phyloP scores from a whole-genome alignment of 805 yeast species.

The Teunomyces pallodes region DNA sequence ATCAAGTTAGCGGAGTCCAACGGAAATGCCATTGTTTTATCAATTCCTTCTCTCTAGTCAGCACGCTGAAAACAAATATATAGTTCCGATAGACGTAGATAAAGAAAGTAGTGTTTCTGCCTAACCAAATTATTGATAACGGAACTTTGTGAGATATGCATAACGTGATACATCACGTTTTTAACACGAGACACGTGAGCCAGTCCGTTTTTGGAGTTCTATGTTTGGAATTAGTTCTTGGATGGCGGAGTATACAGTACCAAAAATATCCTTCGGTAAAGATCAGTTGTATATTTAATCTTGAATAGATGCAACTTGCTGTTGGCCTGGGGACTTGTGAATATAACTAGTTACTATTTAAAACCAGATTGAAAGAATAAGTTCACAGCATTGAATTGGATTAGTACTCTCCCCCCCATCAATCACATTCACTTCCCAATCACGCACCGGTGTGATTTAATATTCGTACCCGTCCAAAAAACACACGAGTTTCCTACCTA shows the following conservation, averaged over 20 bases:
- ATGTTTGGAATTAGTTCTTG: background rate
- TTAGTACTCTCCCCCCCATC: background rate
- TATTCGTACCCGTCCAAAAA: background rate
- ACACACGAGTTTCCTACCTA: background rate
- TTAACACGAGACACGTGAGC: background rate
- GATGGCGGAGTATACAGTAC: conserved; percentile 4
- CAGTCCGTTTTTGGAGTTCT: background rate
- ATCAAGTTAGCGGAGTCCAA: conserved; percentile 29
- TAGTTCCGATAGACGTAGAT: too few species aligned
- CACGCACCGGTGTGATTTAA: background rate
- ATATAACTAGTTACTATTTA: background rate
- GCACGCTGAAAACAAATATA: background rate
- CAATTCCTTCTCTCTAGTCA: background rate
- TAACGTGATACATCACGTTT: conserved; percentile 1
- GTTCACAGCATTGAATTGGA: background rate
- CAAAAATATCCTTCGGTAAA: background rate
- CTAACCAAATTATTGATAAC: background rate
- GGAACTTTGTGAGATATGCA: background rate
- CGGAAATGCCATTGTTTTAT: conserved; percentile 34
- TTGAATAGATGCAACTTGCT: background rate
- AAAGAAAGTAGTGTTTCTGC: too few species aligned
- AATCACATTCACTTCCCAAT: background rate
- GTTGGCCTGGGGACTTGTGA: background rate
- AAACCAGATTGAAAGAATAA: background rate
- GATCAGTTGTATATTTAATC: background rate